phyloP scores from a whole-genome alignment of 345 rosid species.

The Dovyalis caffra region DNA sequence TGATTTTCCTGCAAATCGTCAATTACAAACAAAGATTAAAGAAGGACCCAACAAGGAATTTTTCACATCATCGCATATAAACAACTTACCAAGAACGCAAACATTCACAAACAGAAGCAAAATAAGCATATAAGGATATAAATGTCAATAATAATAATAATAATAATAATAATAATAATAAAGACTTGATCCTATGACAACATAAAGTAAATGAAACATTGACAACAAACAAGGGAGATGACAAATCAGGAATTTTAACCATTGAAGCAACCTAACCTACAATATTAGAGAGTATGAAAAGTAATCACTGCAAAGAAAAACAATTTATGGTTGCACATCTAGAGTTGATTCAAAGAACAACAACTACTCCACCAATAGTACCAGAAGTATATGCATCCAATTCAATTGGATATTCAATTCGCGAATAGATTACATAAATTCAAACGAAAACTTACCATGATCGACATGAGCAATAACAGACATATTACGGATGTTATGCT shows the following conservation, averaged over 20 bases:
- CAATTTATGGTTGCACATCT: background rate
- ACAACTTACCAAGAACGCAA: no score
- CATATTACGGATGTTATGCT: slow-evolving; percentile 71
- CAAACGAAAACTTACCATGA: slow-evolving; percentile 42
- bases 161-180: background rate
- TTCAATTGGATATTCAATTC: no score
- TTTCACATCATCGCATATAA: no score
- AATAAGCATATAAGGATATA: background rate
- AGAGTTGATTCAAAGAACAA: background rate
- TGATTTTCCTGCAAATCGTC: slow-evolving; percentile 56
- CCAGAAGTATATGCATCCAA: no score
- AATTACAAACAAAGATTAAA: slow-evolving; percentile 9
- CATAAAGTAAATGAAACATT: no score
- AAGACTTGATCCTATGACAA: no score
- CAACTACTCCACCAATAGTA: no score
- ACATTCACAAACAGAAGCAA: no score
- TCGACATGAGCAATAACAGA: slow-evolving; percentile 80
- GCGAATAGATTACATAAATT: no score
- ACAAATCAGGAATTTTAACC: background rate
- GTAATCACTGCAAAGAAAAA: background rate
- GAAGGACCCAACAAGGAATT: background rate
- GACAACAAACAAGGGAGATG: background rate
- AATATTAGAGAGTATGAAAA: background rate
- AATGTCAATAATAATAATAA: background rate
- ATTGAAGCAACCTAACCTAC: background rate